Base-by-base conservation (phyloP, 345 rosid genomes). In the Toxicodendron radicans region DNA sequence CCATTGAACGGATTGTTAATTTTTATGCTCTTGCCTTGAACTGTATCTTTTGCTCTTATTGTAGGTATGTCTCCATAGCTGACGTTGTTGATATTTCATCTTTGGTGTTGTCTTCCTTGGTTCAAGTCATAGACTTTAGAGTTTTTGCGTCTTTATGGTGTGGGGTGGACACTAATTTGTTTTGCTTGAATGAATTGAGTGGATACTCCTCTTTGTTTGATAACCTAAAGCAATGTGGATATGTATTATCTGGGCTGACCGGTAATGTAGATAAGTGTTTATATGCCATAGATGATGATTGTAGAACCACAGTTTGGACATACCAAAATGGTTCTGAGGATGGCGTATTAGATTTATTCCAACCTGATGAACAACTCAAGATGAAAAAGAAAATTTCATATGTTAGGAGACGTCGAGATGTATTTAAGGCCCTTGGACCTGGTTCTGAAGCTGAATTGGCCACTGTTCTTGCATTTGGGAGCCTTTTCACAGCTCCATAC, bases 271-370 rank as follows among this genome's bases (percentile, higher is more conserved):
- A 78, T 67, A 72, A 57, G 56, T 95, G 99, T 81, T 81, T 90
- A 70, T 87, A 83, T 80, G 86, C 85, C 49, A 88, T 88, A 46
- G 87, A 91, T 73, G 86, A 90, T 71, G 98, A 95, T 83, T 95
- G 99, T 77, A 86, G 92, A 87, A 88, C 81, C 16, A 90, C 97
- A 0, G 93, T 93, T 71, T 91, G 98, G 99, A 93, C 85, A 9
- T 90, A 90, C 64, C 79, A 76, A 72, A 80, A 79, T 30, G 89
- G 83, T 45, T 89, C 78, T 30, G 77, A 82, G 23, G 89, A 87
- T 71, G 96, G 93, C 38, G 70, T 38, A 5, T 80, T 93, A 63
- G 98, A 93, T 81, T 62, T 90, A 0, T 88, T 90, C 57, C 99
- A 95, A 79, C 89, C 97, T 4, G 91, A 88, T 75, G 90, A 91